Conservation (phyloP, 768 basidiomycete genomes). For the Termitomyces sp. region DNA sequence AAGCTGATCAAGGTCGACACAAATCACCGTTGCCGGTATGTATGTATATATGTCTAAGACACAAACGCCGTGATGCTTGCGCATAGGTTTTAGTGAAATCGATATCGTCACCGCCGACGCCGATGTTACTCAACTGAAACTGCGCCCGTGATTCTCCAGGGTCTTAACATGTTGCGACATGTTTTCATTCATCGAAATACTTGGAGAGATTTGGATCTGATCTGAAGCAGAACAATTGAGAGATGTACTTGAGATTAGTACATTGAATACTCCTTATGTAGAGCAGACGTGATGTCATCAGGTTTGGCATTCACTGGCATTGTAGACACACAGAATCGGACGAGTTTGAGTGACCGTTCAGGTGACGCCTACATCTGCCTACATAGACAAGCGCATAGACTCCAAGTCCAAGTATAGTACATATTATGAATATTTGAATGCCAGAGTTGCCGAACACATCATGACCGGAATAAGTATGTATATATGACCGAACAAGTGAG, state of each 20-base stretch:
- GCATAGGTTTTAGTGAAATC: neutral
- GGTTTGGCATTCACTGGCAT: neutral
- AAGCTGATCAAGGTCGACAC: neutral
- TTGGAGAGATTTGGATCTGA: neutral
- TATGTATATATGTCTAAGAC: too few relatives aligned
- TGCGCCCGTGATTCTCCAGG: neutral
- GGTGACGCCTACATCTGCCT: too few relatives aligned
- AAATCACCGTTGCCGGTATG: neutral
- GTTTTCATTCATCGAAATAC: too few relatives aligned
- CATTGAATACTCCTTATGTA: too few relatives aligned
- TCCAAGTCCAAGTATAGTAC: too few relatives aligned
- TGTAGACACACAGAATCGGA: neutral
- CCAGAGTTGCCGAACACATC: neutral
- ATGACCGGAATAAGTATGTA: neutral
- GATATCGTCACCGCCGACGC: neutral
- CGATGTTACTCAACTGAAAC: neutral
- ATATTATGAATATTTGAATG: too few relatives aligned
- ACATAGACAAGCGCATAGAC: too few relatives aligned
- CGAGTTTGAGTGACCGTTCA: neutral
- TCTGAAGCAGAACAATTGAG: neutral
- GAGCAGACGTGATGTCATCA: neutral
- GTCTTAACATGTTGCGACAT: neutral
- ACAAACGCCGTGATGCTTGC: neutral
- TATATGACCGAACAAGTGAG: neutral
- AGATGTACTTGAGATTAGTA: too few relatives aligned